phyloP scores from a whole-genome alignment of 441 rosid species.

The Sinapis alba region DNA sequence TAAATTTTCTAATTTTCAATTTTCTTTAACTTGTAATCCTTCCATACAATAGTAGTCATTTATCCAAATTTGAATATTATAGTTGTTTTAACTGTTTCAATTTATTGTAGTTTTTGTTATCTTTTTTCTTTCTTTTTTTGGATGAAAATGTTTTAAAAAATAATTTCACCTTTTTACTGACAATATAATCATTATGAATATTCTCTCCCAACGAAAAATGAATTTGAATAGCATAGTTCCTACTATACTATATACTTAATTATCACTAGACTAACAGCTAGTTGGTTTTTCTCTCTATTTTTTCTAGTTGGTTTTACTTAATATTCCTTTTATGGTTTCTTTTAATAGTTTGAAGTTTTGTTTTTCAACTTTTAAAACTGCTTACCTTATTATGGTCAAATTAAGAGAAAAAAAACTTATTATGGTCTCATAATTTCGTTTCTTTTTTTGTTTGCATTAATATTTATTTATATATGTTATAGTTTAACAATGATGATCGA shows the following conservation, averaged over 20 bases:
- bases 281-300: background rate
- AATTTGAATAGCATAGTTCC: no score
- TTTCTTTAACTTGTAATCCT: background rate
- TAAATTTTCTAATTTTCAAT: no score
- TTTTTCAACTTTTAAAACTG: background rate
- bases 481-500: background rate
- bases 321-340: background rate
- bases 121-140: no score
- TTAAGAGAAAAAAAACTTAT: no score
- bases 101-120: no score
- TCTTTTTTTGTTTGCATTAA: background rate
- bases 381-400: background rate
- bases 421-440: background rate
- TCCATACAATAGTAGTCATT: background rate
- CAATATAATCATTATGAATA: no score
- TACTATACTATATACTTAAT: no score
- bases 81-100: background rate
- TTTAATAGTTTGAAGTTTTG: background rate
- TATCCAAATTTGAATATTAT: background rate
- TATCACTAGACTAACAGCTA: no score
- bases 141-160: no score
- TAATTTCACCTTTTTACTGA: no score
- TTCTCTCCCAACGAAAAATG: no score
- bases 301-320: background rate
- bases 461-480: background rate